Evolutionary conservation across 768 basidiomycete species (phyloP), one percentile per base, ranked within the genome.

Genomic region (Phallus indusiatus): DNA sequence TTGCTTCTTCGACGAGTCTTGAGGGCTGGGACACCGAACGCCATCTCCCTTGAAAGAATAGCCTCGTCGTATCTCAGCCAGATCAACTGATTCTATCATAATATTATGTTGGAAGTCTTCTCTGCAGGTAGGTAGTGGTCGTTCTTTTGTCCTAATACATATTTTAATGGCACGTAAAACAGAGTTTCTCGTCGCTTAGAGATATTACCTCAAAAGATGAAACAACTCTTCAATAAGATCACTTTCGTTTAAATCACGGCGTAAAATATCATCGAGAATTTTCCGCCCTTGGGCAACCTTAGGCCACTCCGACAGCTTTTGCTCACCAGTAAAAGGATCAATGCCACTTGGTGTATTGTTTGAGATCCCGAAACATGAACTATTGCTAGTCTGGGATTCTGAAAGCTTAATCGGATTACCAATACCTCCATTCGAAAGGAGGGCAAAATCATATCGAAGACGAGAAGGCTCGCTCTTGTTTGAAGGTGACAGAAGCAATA

Each of bases 351-450:
- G 14, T 5, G 28, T 17, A 36, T 21, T 33, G 24, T 67, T 68
- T 16, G 90, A 90, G 47, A 92, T 70, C 1, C 80, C 86, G 2
- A 83, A 83, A 62, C 75, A 77, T 47, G 65, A 66, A 55, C 76
- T 68, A 14, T 71, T 68, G 18, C 69, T 64, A 2, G 75, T 70
- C n/a, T 89, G 78, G 18, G 78, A 63, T 4, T 85, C 83, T 48
- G 76, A 70, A 33, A 33, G 4, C n/a, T 73, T 72, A 64, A 91
- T 74, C 21, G 64, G 65, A 20, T 86, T 83, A 36, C 86, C 85
- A 21, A 79, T 85, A 34, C 90, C 90, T 60, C 73, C 76, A 69
- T 92, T 92, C 34, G 88, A 87, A 56, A 85, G 77, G 62, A 82
- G 74, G 28, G 74, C 69, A 17, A 79, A 76, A 64, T 82, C 79